Base-by-base conservation (phyloP, 768 basidiomycete genomes). In the Leccinum obscurum region DNA sequence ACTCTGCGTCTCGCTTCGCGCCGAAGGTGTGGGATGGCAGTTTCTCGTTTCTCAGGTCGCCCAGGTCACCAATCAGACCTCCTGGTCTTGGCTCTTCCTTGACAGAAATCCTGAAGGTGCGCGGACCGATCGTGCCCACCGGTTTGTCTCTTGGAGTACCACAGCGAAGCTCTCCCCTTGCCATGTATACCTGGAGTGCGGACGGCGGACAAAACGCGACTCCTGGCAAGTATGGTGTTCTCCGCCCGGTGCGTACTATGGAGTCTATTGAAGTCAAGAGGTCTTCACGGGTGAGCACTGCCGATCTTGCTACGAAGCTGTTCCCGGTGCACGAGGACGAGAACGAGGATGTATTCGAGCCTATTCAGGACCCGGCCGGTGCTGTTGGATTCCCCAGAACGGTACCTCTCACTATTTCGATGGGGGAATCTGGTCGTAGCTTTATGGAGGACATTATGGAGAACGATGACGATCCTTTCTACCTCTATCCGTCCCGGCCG, bases 71-170 rank as follows among this genome's bases (percentile, higher is more conserved):
- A 11, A 54, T 54, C 34, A 32, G 48, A 6, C 70, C 68, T 44
- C 68, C 72, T 44, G 74, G 72, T 32, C 65, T 72, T 22, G 4
- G 20, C 2, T 57, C 56, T 50, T 54, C 58, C 26, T 35, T 52
- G 10, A 56, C 13, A 7, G 55, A 37, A 57, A 28, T 20, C 28
- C 48, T 20, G 24, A 63, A 17, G 11, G 44, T 52, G 24, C 66
- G 48, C 14, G 62, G 66, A 17, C 68, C 70, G 2, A 62, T 76
- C 24, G 65, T 71, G 2, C 72, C 74, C 32, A 68, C 71, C 13
- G 75, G 78, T 37, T 44, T 84, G 57, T 82, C 80, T 1, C 77
- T 89, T 55, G 78, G 82, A 11, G 76, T 74, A 50, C 86, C 87
- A 0, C 71, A 77, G 62, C 75, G 68, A 24, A 80, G 80, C 58